Evolutionary conservation across 495 filamentous ascomycete species (phyloP).

Genomic region (Neurospora sp.): DNA sequence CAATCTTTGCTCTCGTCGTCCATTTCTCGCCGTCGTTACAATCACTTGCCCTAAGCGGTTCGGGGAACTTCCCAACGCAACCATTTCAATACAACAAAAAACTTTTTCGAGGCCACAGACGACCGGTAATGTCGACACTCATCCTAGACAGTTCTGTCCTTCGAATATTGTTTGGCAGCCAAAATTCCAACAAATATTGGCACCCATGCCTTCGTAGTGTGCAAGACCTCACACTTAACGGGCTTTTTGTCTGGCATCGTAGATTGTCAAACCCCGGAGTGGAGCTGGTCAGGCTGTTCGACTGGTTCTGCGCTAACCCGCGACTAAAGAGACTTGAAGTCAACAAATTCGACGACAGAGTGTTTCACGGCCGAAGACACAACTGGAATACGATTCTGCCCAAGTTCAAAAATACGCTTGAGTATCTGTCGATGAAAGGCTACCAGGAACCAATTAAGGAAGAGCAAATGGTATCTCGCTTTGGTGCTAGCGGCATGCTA

Average conservation of each 20-base stretch:
- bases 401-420: background rate
- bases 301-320: background rate
- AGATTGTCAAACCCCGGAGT: background rate
- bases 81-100: background rate
- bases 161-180: background rate
- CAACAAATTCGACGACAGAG: background rate
- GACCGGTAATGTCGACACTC: background rate
- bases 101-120: background rate
- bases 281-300: background rate
- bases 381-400: background rate
- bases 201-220: background rate
- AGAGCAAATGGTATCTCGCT: background rate
- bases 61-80: rapidly evolving
- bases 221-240: background rate
- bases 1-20: background rate
- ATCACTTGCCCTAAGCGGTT: background rate
- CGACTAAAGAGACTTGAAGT: background rate
- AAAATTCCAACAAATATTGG: background rate
- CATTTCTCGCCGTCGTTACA: background rate
- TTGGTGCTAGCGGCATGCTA: background rate
- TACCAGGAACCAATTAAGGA: background rate
- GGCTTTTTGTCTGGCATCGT: background rate
- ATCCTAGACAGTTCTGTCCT: background rate
- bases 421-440: background rate
- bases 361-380: background rate